Evolutionary conservation across 1,284 basidiomycete species (phyloP), one percentile per base, ranked within the genome.

Genomic region (Takashimella koratensis): DNA sequence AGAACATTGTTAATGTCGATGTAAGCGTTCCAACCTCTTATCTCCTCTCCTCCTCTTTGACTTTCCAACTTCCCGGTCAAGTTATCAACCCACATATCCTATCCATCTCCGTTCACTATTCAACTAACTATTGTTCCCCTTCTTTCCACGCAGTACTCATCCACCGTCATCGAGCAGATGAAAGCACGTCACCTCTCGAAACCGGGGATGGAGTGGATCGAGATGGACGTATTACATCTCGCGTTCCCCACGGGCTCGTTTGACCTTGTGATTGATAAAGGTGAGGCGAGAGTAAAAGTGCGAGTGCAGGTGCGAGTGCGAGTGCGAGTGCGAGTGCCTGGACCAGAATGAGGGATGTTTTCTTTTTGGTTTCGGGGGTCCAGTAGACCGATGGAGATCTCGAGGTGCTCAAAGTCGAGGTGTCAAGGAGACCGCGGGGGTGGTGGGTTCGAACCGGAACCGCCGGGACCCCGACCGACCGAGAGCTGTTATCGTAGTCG

Each of bases 201-300:
- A 46, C 84, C 86, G 2, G 79, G 83, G 52, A 92, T 96, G 90
- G 78, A 82, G 67, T 96, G 91, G 92, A 79, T 83, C 48, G 88
- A 88, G 76, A 94, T 91, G 87, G 92, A 95, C 66, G 84, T 95
- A 21, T 81, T 91, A 22, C 72, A 84, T 24, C 77, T 96, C 16
- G 74, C 80, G 24, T 90, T 93, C 58, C 81, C 80, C 0, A 78
- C 84, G 50, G 77, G 76, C 2, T 80, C 81, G 1, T 92, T 95
- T 66, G 90, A 95, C 68, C 78, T 95, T 42, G 88, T 86, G 0
- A 86, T 96, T 46, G 92, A 96, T 76, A 96, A 95, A 82, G 90
- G 88, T 81, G 56, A 19, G 59, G n/a, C n/a, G n/a, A n/a, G n/a
- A n/a, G n/a, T n/a, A n/a, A n/a, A n/a, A n/a, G n/a, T n/a, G n/a